These are phyloP conservation scores for Isabelozyma gotoi DNA, from an alignment of 805 yeast species.

Conservation along the genomic window DNA sequence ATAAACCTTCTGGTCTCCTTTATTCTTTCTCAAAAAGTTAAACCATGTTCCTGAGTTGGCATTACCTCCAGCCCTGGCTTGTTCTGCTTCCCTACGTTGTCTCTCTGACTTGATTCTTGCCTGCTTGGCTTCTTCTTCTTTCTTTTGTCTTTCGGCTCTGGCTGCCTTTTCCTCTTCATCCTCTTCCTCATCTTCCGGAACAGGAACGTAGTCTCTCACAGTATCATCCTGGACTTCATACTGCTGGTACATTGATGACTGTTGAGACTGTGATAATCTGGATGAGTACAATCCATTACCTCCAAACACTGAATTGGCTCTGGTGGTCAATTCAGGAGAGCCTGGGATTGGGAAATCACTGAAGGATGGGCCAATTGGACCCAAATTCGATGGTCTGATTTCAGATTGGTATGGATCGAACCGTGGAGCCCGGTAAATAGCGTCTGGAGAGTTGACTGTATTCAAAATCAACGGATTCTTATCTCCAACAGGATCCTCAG, in stretches of 20 bases:
- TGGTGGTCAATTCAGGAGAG: constrained; percentile 43
- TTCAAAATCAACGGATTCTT: constrained; percentile 6
- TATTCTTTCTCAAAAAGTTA: constrained; percentile 38
- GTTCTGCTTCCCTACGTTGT: constrained; percentile 9
- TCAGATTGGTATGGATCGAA: constrained; percentile 27
- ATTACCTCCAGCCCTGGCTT: constrained; percentile 1
- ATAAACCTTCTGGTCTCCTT: constrained; percentile 69
- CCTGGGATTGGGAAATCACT: constrained; percentile 47
- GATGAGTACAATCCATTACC: constrained; percentile 37
- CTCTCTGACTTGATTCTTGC: constrained; percentile 9
- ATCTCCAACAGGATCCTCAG: background rate
- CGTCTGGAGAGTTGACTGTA: background rate
- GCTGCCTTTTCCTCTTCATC: constrained; percentile 44
- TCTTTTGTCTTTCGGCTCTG: constrained; percentile 11
- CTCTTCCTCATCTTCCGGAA: constrained; percentile 45
- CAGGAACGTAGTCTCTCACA: constrained; percentile 41
- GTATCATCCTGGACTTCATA: constrained; percentile 47
- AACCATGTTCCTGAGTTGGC: constrained; percentile 50
- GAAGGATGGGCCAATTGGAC: constrained; percentile 18
- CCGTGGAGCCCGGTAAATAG: constrained; percentile 8
- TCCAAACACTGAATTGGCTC: constrained; percentile 44
- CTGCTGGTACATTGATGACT: constrained; percentile 43
- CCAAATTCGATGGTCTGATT: constrained; percentile 13
- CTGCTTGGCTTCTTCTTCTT: constrained; percentile 19
- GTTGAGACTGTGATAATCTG: constrained; percentile 44